Conservation (phyloP, 345 rosid species). For the Brassica napus region DNA sequence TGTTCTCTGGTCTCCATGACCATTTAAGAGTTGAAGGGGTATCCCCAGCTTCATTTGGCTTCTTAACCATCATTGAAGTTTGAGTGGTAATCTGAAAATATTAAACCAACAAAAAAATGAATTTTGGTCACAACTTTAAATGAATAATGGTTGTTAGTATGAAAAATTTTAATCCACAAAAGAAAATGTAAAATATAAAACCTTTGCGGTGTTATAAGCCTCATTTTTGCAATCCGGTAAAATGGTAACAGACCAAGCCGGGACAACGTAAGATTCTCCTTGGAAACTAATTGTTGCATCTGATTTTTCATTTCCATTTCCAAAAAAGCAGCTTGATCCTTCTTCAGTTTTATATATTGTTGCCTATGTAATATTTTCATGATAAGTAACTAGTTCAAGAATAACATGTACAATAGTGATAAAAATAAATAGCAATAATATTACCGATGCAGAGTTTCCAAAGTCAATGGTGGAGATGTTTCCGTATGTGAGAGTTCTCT, state of each 20-base stretch:
- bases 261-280: slow-evolving; percentile 46
- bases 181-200: slow-evolving; percentile 13
- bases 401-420: not conserved
- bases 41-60: not conserved
- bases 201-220: slow-evolving; percentile 39
- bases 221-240: slow-evolving; percentile 51
- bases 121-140: not conserved
- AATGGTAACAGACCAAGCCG: slow-evolving; percentile 69
- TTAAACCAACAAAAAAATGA: not conserved
- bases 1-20: slow-evolving; percentile 39
- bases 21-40: slow-evolving; percentile 2
- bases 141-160: not conserved
- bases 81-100: slow-evolving; percentile 35
- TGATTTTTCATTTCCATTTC: not conserved
- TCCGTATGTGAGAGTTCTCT: not conserved
- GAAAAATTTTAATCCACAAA: not conserved
- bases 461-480: not conserved
- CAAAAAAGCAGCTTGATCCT: slow-evolving; percentile 56
- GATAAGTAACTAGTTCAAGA: not conserved
- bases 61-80: slow-evolving; percentile 37
- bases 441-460: not conserved
- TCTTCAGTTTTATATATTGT: slow-evolving; percentile 45
- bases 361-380: slow-evolving; percentile 38
- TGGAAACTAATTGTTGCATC: slow-evolving; percentile 16
- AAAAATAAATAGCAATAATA: no score